Base-by-base conservation (phyloP, 2,329 filamentous ascomycete species). In the Beauveria sp. region DNA sequence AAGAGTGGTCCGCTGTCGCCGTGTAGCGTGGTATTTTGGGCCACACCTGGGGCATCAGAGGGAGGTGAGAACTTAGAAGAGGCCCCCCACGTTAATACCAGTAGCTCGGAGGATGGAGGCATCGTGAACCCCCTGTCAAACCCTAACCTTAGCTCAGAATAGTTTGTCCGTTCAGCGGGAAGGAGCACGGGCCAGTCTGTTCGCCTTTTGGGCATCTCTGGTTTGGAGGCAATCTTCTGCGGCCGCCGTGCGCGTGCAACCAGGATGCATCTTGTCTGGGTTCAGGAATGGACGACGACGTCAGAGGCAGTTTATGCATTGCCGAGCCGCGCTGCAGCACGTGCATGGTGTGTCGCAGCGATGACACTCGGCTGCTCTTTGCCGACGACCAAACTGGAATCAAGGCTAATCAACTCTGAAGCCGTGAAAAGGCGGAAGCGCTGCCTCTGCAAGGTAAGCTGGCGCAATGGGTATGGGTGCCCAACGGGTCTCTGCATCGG, bases 21-120 rank as follows among this genome's bases (percentile, higher is more conserved):
- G 30, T 49, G 43, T 26, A 55, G 58, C 43, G 58, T 61, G 40
- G 51, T 61, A 61, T 54, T 46, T 18, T 38, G 46, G 42, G 47
- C 56, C 56, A 59, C 46, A 50, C 38, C 47, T 46, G 16, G 16
- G 10, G 10, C 28, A 47, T 47, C 28, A 49, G 12, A 18, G 43
- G 18, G 46, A 24, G 46, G 30, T 26, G 28, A 51, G 22, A 24
- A 24, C 22, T 24, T 24, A 24, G 22, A 38, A 46, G 52, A 55
- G 53, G 18, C 30, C 47, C 38, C 40, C 49, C 47, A 42, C 57
- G 47, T 34, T 7, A 43, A 3, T 43, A 43, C 24, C 46, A 28
- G 22, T 28, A 49, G 34, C 26, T 42, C 12, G 12, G 24, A 51
- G 24, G 38, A 51, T 49, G 55, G 42, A 34, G n/a, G 58, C 26